phyloP scores from a whole-genome alignment of 257 asterid species.

The Solanum okadae region DNA sequence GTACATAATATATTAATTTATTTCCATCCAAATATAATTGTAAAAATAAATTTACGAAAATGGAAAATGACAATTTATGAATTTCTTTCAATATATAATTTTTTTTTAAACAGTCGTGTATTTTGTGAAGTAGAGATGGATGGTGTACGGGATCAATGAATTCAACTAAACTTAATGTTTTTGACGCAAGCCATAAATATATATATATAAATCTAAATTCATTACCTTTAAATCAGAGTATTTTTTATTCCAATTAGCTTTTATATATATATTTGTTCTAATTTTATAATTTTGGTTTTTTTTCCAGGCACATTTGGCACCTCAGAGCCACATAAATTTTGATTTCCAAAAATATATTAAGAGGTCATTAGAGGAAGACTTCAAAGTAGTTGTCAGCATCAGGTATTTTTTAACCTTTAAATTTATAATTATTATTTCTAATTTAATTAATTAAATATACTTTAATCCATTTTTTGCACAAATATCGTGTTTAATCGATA shows the following conservation, averaged over 20 bases:
- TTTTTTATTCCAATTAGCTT: no score
- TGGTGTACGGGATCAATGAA: not conserved
- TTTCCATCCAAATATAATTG: not conserved
- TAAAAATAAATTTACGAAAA: no score
- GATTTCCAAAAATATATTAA: constrained; percentile 78
- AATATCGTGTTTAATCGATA: not conserved
- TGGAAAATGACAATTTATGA: not conserved
- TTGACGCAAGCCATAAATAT: not conserved
- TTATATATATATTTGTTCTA: not conserved
- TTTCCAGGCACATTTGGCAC: constrained; percentile 83
- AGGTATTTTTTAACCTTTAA: constrained; percentile 27
- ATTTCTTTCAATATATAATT: not conserved
- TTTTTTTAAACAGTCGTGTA: not conserved
- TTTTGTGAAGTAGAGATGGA: not conserved
- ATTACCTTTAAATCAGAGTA: not conserved
- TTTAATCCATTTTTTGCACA: not conserved
- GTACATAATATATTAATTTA: no score
- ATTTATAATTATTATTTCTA: not conserved
- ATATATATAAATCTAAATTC: not conserved
- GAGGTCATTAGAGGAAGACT: constrained; percentile 89
- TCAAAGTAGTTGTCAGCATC: constrained; percentile 95
- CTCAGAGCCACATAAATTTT: constrained; percentile 59
- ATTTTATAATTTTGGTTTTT: not conserved
- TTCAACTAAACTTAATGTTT: not conserved
- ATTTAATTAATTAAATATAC: not conserved